These are phyloP conservation scores for Penicillium capsulatum DNA, from an alignment of 2,329 filamentous ascomycete species.

Conservation along the genomic window DNA sequence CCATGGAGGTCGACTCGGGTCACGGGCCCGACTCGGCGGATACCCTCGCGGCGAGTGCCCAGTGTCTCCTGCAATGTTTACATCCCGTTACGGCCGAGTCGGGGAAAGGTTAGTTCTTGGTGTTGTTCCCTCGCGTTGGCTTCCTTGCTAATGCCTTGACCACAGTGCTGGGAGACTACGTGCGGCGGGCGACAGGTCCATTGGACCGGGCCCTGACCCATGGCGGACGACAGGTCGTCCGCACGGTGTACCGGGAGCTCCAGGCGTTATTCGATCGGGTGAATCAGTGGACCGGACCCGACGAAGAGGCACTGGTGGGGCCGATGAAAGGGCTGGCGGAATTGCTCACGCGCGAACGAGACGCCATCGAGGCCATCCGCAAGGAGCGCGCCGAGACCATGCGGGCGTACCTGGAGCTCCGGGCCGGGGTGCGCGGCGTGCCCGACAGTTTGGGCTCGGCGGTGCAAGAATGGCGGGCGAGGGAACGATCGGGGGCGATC, in stretches of 20 bases:
- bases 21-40: slow-evolving; percentile 33
- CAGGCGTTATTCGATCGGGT: slow-evolving; percentile 32
- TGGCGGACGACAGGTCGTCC: slow-evolving; percentile 34
- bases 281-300: slow-evolving; percentile 20
- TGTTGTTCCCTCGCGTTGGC: slow-evolving; percentile 18
- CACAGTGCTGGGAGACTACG: slow-evolving; percentile 30
- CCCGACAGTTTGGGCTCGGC: slow-evolving; percentile 18
- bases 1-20: slow-evolving; percentile 64
- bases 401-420: slow-evolving; percentile 30
- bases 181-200: slow-evolving; percentile 28
- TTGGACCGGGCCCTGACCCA: slow-evolving; percentile 30
- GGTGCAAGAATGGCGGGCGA: slow-evolving; percentile 34
- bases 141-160: slow-evolving; percentile 26
- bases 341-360: slow-evolving; percentile 32
- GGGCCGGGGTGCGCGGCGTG: slow-evolving; percentile 19
- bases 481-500: slow-evolving; percentile 40
- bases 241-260: slow-evolving; percentile 35
- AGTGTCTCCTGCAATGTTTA: slow-evolving; percentile 39
- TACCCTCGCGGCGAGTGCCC: slow-evolving; percentile 38
- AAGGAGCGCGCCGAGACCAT: slow-evolving; percentile 37
- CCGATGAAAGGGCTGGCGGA: slow-evolving; percentile 28
- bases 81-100: slow-evolving; percentile 26
- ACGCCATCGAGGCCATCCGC: slow-evolving; percentile 37
- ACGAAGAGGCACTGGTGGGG: slow-evolving; percentile 15
- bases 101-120: slow-evolving; percentile 24